Base-by-base conservation (phyloP, 345 rosid genomes). In the Balakata baccata region DNA sequence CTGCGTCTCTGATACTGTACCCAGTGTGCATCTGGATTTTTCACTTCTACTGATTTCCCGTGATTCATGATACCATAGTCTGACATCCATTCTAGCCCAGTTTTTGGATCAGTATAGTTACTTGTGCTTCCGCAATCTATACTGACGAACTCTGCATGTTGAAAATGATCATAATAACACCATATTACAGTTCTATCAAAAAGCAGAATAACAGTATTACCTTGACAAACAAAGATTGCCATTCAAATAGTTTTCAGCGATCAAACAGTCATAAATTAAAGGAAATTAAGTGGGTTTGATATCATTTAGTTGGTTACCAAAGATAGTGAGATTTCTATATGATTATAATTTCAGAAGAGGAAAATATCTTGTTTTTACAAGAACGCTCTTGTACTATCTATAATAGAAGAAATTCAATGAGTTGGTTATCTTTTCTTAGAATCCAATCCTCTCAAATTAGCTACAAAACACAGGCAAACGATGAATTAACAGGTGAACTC, bases 61-160 rank as follows among this genome's bases (percentile, higher is more conserved):
- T 72, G 20, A 66, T 61, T 76, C 89, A 91, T 86, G 16, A 91
- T 65, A 17, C 78, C 87, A 66, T 73, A 59, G 81, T 96, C 99
- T 74, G 99, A 90, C 73, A 83, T 77, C 99, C 99, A 96, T 87
- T 74, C 72, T 46, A 96, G 84, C 67, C 92, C 97, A 50, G 95
- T 90, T 66, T 22, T 80, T 3, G 84, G 77, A 83, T 96, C 97
- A 23, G 86, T 89, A 86, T 86, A 85, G 81, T 90, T 85, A 64
- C 82, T 76, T 70, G 85, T 71, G 67, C 96, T 84, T 75, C 99
- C 97, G 69, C 99, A 96, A 72, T 96, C 98, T 82, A 96, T 84
- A 78, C 98, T 96, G 69, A 85, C 61, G 76, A 96, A 96, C 63
- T 93, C 99, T 96, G 90, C 86, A 79, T 34, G 61, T 60, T 25